These are phyloP conservation scores for Wickerhamomyces chaumierensis DNA, from an alignment of 805 yeast genomes.

Conservation along the genomic window DNA sequence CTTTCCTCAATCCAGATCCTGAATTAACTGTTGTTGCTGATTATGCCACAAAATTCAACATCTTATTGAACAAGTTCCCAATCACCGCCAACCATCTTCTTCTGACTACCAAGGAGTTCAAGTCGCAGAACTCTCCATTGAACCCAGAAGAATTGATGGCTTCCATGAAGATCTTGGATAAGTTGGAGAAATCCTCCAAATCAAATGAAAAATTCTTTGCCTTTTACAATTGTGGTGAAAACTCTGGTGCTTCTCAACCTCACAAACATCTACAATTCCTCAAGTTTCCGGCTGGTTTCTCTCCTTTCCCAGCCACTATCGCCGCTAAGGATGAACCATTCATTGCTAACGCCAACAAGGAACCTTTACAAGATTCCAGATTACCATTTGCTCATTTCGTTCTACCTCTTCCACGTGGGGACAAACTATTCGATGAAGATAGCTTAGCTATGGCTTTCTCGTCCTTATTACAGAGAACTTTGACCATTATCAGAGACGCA, in stretches of 20 bases:
- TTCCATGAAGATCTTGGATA: conserved; percentile 41
- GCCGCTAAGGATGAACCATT: conserved; percentile 34
- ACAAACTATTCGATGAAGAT: conserved; percentile 36
- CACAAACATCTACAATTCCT: conserved; percentile 90
- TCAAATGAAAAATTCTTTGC: conserved; percentile 51
- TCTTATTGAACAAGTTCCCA: conserved; percentile 82
- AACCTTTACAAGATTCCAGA: conserved; percentile 50
- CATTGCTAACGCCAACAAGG: conserved; percentile 41
- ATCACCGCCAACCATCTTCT: conserved; percentile 70
- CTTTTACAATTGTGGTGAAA: conserved; percentile 80
- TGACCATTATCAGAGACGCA: conserved; percentile 53
- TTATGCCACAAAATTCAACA: conserved; percentile 39
- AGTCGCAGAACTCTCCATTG: conserved; percentile 62
- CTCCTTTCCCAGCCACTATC: conserved; percentile 45
- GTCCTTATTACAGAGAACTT: conserved; percentile 56
- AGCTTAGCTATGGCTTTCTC: conserved; percentile 58
- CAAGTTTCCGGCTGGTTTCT: conserved; percentile 50
- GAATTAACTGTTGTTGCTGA: conserved; percentile 50
- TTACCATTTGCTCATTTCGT: conserved; percentile 77
- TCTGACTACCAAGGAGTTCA: conserved; percentile 64
- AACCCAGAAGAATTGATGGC: conserved; percentile 58
- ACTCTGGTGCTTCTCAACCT: conserved; percentile 89
- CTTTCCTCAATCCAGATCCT: conserved; percentile 75
- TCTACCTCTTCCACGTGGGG: conserved; percentile 42
- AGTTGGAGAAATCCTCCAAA: conserved; percentile 28